A percentile compares a stretch with the other conserved stretches of the same genome.
phyloP scores from a whole-genome alignment of 768 basidiomycete genomes.

The Lactarius indigo region DNA sequence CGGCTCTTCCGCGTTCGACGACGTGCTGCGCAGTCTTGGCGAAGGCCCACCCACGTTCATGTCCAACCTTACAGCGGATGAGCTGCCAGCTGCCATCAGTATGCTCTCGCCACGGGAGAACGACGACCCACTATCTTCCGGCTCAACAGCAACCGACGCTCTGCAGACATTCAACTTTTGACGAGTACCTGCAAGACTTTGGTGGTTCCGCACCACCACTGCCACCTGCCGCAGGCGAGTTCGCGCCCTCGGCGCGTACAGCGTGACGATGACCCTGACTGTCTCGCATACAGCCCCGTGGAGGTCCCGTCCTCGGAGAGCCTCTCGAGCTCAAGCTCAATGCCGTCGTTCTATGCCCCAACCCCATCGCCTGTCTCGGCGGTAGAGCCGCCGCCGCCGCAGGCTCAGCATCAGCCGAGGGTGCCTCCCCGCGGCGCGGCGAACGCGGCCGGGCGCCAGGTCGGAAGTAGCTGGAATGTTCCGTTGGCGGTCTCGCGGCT shows the following conservation, averaged over 20 bases:
- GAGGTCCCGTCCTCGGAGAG: background rate
- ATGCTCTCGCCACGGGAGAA: background rate
- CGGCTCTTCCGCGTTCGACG: background rate
- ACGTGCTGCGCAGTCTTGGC: background rate
- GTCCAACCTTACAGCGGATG: slow-evolving; percentile 2
- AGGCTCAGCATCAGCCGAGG: background rate
- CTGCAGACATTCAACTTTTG: slow-evolving; percentile 11
- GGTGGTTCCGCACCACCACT: background rate
- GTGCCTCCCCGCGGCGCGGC: slow-evolving; percentile 15
- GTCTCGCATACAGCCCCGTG: background rate
- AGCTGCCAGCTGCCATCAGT: slow-evolving; percentile 3
- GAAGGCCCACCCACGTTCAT: slow-evolving; percentile 8
- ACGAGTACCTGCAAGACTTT: slow-evolving; percentile 15
- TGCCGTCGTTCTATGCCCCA: slow-evolving; percentile 7
- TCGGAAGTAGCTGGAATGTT: slow-evolving; percentile 22
- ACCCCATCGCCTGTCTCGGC: slow-evolving; percentile 4
- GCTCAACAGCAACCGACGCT: background rate
- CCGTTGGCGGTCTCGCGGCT: slow-evolving; percentile 6
- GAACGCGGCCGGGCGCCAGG: slow-evolving; percentile 11
- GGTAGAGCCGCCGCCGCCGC: background rate
- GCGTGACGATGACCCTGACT: background rate
- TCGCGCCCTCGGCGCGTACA: background rate
- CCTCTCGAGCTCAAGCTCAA: background rate
- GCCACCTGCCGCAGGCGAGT: background rate
- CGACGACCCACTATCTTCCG: background rate